These are phyloP conservation scores for Letharia lupina DNA, from an alignment of 495 filamentous ascomycete genomes.

Conservation along the genomic window DNA sequence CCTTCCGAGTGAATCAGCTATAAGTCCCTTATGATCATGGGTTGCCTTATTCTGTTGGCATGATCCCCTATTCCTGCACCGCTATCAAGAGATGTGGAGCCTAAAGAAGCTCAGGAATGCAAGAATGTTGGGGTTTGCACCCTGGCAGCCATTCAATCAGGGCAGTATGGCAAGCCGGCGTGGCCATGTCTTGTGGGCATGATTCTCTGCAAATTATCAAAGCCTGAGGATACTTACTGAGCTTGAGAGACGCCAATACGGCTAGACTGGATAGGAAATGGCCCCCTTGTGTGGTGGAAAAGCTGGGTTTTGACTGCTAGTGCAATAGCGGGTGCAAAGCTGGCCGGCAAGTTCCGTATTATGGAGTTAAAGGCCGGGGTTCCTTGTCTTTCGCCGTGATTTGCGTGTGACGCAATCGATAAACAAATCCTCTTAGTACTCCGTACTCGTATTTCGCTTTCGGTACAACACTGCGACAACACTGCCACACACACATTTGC, in stretches of 20 bases:
- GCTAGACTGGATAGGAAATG: neutral
- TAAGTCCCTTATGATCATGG: neutral
- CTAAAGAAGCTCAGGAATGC: neutral
- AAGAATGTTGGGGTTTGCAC: neutral
- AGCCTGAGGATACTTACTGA: neutral
- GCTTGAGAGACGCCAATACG: neutral
- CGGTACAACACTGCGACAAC: neutral
- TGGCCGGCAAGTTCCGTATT: neutral
- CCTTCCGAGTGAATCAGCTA: neutral
- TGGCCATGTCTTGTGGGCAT: neutral
- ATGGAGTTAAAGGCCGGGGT: neutral
- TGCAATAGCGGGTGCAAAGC: neutral
- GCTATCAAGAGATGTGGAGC: neutral
- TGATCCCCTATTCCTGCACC: neutral
- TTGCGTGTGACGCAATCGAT: neutral
- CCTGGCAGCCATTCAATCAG: neutral
- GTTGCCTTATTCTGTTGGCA: neutral
- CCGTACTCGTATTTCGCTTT: neutral
- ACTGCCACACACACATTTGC: neutral
- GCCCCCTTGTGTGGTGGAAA: neutral
- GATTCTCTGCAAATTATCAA: neutral
- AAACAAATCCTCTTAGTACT: neutral
- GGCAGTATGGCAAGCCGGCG: neutral
- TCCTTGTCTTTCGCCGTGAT: neutral
- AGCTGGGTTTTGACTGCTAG: neutral